phyloP scores from a whole-genome alignment of 495 filamentous ascomycete genomes.

The Sphaerosporella brunnea region DNA sequence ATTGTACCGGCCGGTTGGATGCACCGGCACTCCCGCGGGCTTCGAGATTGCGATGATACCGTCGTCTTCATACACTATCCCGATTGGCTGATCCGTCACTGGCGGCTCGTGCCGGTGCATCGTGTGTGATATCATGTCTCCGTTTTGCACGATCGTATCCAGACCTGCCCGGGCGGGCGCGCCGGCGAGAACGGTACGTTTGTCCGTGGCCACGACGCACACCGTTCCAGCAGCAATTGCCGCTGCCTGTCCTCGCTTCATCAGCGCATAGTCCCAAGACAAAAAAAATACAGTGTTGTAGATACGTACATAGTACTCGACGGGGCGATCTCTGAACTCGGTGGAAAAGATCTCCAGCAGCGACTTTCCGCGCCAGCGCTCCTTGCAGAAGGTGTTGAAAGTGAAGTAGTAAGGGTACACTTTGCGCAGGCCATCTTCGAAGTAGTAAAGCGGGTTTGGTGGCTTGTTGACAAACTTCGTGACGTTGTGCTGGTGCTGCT shows the following conservation, averaged over 20 bases:
- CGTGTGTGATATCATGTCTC: conserved; percentile 79
- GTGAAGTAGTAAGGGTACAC: conserved; percentile 84
- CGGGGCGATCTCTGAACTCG: conserved; percentile 73
- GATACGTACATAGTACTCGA: conserved; percentile 71
- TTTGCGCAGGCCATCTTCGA: conserved; percentile 62
- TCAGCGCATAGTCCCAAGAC: too few relatives aligned
- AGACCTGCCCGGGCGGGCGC: conserved; percentile 9
- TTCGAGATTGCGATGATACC: conserved; percentile 92
- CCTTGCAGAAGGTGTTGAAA: conserved; percentile 84
- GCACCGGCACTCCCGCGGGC: conserved; percentile 83
- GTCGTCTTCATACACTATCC: conserved; percentile 74
- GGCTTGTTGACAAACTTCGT: conserved; percentile 16
- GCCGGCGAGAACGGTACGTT: not conserved
- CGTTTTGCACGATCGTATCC: conserved; percentile 50
- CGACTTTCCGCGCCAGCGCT: conserved; percentile 62
- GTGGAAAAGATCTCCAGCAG: conserved; percentile 63
- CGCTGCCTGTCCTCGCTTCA: too few relatives aligned
- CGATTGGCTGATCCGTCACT: conserved; percentile 58
- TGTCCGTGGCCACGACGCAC: conserved; percentile 1
- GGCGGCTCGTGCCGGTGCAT: conserved; percentile 93
- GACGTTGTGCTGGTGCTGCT: not conserved
- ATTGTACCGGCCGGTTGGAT: conserved; percentile 85
- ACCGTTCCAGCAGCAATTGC: conserved; percentile 55
- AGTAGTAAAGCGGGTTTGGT: conserved; percentile 38
- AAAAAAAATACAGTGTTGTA: too few relatives aligned